phyloP scores from a whole-genome alignment of 139 green algal species.

The Monoraphidium neglectum region DNA sequence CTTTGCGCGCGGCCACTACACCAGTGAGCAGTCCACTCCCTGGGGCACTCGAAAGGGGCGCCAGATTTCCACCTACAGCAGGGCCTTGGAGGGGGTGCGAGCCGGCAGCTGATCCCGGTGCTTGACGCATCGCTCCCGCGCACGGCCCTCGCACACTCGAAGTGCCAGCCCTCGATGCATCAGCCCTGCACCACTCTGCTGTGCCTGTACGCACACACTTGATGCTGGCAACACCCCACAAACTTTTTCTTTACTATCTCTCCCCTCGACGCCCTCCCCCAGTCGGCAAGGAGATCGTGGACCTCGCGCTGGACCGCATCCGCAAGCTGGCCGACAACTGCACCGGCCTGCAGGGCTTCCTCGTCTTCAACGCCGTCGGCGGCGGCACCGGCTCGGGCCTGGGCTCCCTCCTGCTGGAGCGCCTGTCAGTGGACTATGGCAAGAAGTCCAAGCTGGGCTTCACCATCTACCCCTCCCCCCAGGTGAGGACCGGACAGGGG shows the following conservation, averaged over 20 bases:
- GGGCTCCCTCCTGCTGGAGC: slow-evolving; percentile 96
- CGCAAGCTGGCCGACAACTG: slow-evolving; percentile 98
- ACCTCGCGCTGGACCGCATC: slow-evolving; percentile 94
- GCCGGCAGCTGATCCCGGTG: no score
- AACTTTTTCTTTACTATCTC: not conserved
- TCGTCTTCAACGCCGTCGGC: slow-evolving; percentile 97
- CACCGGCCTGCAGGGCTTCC: slow-evolving; percentile 96
- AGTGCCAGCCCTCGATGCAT: no score
- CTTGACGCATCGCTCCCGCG: no score
- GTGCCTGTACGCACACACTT: no score
- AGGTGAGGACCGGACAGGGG: no score
- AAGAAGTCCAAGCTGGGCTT: slow-evolving; percentile 99
- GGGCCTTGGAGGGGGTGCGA: no score
- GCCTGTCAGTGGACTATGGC: slow-evolving; percentile 98
- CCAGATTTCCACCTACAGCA: no score
- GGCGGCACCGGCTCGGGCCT: slow-evolving; percentile 95
- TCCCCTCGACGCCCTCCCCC: no score
- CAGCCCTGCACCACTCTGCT: not conserved
- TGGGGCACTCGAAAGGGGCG: no score
- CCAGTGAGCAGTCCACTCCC: no score
- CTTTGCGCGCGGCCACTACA: slow-evolving; percentile 45
- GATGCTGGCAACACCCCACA: not conserved
- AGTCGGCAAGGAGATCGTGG: slow-evolving; percentile 96
- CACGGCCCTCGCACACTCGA: no score
- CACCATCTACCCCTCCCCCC: slow-evolving; percentile 94